phyloP scores from a whole-genome alignment of 2,329 filamentous ascomycete species.

The Tetracladium maxilliforme region DNA sequence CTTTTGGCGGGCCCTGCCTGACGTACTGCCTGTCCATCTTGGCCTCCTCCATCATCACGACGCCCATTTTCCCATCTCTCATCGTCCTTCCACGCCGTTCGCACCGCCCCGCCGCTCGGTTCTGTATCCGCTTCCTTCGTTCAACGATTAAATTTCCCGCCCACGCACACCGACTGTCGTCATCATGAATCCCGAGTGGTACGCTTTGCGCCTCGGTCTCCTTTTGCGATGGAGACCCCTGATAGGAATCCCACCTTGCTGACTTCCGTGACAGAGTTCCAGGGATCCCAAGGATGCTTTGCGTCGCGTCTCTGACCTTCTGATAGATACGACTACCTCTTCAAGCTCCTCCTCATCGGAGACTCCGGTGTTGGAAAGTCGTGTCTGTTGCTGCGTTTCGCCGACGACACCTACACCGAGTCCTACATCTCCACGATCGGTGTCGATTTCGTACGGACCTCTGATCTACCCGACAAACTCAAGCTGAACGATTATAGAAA shows the following conservation, averaged over 20 bases:
- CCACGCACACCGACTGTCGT: conserved; percentile 8
- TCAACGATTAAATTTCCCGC: neutral
- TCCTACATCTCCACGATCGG: conserved; percentile 99
- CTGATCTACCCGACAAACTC: too few relatives aligned
- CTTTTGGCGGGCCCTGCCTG: too few relatives aligned
- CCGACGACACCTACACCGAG: conserved; percentile 98
- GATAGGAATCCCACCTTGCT: conserved; percentile 10
- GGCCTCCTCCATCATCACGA: neutral
- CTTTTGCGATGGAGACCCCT: conserved; percentile 10
- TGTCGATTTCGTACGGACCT: conserved; percentile 99
- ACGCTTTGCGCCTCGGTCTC: too few relatives aligned
- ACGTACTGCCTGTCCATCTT: too few relatives aligned
- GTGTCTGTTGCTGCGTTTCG: conserved; percentile 92
- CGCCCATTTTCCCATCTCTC: neutral
- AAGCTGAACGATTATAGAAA: too few relatives aligned
- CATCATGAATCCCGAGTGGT: conserved; percentile 91
- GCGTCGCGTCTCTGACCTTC: conserved; percentile 7
- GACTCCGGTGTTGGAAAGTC: conserved; percentile 99
- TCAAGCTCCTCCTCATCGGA: conserved; percentile 99
- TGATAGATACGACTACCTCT: conserved; percentile 97
- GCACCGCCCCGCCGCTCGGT: neutral
- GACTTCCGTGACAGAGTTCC: conserved; percentile 3
- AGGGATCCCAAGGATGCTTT: conserved; percentile 1
- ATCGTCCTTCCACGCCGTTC: neutral
- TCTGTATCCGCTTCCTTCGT: conserved; percentile 3